A percentile compares a stretch with the other conserved stretches of the same genome.
Evolutionary conservation across 805 yeast genomes (phyloP).

Genomic region (Zygotorulaspora danielsina): DNA sequence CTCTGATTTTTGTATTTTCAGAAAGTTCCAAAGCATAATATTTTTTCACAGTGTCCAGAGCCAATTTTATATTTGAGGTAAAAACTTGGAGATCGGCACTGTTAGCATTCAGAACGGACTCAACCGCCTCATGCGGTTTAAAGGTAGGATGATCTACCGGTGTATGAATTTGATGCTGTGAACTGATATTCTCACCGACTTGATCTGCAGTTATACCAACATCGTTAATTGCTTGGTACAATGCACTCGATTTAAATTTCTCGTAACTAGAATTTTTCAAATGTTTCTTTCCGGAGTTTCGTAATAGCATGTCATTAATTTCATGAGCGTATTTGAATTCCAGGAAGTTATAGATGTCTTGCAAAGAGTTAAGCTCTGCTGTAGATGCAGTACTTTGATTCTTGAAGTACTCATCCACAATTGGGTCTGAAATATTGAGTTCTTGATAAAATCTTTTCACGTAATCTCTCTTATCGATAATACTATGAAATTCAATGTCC

Average conservation of each 20-base stretch:
- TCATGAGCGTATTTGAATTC: slow-evolving; percentile 58
- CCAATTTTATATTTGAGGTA: slow-evolving; percentile 51
- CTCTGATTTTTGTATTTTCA: slow-evolving; percentile 76
- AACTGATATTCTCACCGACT: slow-evolving; percentile 75
- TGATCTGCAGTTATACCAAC: slow-evolving; percentile 76
- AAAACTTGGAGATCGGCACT: slow-evolving; percentile 38
- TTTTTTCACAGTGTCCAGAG: slow-evolving; percentile 67
- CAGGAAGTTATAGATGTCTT: slow-evolving; percentile 80
- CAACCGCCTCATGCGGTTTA: slow-evolving; percentile 59
- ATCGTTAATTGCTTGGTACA: slow-evolving; percentile 62
- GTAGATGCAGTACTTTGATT: slow-evolving; percentile 50
- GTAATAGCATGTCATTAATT: slow-evolving; percentile 36
- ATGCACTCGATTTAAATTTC: slow-evolving; percentile 57
- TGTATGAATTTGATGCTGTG: slow-evolving; percentile 62
- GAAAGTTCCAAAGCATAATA: slow-evolving; percentile 75
- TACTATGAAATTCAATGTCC: slow-evolving; percentile 84
- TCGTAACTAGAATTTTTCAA: slow-evolving; percentile 60
- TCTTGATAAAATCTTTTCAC: slow-evolving; percentile 53
- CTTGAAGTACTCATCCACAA: slow-evolving; percentile 51
- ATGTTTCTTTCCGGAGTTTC: slow-evolving; percentile 45
- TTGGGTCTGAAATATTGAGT: slow-evolving; percentile 54
- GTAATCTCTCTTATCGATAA: slow-evolving; percentile 66
- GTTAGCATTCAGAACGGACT: slow-evolving; percentile 36
- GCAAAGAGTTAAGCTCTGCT: slow-evolving; percentile 57
- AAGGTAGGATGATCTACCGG: slow-evolving; percentile 60